Conservation (phyloP, 352 stramenopile species). For the Pythium dissotocum region DNA sequence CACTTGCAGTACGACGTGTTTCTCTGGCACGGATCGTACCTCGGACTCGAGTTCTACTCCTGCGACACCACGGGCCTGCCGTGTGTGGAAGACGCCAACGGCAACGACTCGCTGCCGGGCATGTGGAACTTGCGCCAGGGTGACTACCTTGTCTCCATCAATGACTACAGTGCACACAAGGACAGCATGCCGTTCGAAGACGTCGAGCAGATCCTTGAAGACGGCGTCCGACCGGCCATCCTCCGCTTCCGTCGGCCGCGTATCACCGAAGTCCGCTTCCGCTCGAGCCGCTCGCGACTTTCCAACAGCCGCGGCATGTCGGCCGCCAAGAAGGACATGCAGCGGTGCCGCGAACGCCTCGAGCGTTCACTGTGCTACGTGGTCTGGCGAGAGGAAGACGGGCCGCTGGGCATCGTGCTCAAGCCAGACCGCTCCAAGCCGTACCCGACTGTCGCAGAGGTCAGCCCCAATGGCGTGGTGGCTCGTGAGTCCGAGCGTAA, state of each 20-base stretch:
- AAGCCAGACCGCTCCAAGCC: conserved; percentile 50
- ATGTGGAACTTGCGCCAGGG: conserved; percentile 67
- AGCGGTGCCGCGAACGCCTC: conserved; percentile 49
- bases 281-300: conserved; percentile 26
- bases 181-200: conserved; percentile 43
- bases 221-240: conserved; percentile 59
- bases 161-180: conserved; percentile 46
- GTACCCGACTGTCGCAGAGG: conserved; percentile 54
- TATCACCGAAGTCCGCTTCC: conserved; percentile 41
- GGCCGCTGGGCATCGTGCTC: conserved; percentile 53
- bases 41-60: conserved; percentile 49
- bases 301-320: background rate
- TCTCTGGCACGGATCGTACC: conserved; percentile 57
- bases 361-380: conserved; percentile 65
- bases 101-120: conserved; percentile 61
- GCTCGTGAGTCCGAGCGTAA: conserved; percentile 30
- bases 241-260: conserved; percentile 59
- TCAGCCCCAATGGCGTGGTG: conserved; percentile 34
- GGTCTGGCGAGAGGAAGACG: conserved; percentile 70
- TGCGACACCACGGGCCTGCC: conserved; percentile 55
- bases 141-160: conserved; percentile 64
- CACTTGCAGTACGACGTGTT: conserved; percentile 54
- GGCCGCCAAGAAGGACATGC: conserved; percentile 30
- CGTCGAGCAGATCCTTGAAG: conserved; percentile 58
- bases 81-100: conserved; percentile 50